Base-by-base conservation (phyloP, 257 asterid genomes). In the Capsicum chinense region DNA sequence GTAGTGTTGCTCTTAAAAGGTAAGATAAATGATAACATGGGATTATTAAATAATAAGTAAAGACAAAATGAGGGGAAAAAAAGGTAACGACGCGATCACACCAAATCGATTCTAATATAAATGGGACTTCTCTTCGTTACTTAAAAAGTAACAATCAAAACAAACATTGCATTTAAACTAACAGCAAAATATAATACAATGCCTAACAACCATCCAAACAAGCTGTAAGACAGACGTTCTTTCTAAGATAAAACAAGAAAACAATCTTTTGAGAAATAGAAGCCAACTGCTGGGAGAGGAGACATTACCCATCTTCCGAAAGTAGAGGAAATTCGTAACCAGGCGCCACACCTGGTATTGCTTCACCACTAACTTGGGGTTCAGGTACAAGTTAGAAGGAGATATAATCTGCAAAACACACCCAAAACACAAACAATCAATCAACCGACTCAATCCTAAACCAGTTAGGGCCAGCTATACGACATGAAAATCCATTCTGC, bases 301-400 rank as follows among this genome's bases (percentile, higher is more conserved):
- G 59, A 79, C 85, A 74, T 89, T 93, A 97, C 99, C 99, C 99
- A 97, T 95, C 88, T 97, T 93, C 79, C 99, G 95, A 88, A 97
- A 97, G 90, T 95, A 97, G 63, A 97, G 87, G 79, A 97, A 95
- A 88, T 97, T 97, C 83, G 99, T 97, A 60, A 94, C 52, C 58
- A 97, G 91, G 35, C 99, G 98, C 99, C 99, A 97, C 87, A 95
- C 83, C 85, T 97, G 97, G 83, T 93, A 97, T 10, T 93, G 95
- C 93, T 93, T 90, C 86, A 95, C 91, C 88, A 97, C 98, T 64
- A 92, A 95, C 91, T 85, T 93, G 52, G 99, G 99, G 80, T 93
- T 90, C 95, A 96, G 89, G 93, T 94, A 96, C 90, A 96, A 88
- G 88, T 93, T 97, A 84, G 92, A 92, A 0, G 99, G 99, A 59